Evolutionary conservation across 768 basidiomycete genomes (phyloP), one percentile per base, ranked within the genome.

Genomic region (Collybia sordida): DNA sequence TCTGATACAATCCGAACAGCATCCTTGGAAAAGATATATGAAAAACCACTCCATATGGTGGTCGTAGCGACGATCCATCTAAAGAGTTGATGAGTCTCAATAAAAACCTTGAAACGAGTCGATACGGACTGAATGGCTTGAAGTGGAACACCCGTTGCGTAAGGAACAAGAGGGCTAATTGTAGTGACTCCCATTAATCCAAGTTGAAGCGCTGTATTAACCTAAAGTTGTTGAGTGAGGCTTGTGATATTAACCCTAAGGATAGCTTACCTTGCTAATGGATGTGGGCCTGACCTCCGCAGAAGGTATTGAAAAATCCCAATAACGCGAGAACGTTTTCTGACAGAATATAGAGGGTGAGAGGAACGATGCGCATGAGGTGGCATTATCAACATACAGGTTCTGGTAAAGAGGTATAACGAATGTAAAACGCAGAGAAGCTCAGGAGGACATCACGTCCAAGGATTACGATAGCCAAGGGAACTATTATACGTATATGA

Each of bases 271-370:
- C 76, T 96, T 98, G 75, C 93, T 96, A 44, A 99, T 94, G n/a
- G 68, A 69, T 9, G 97, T 98, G 0, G 96, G 96, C 24, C 82
- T 82, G 11, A 98, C 93, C 68, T 97, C 95, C 1, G 93, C 96
- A 1, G 94, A 96, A 1, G 97, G 93, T 44, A 97, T 83, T 8
- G 90, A 90, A 54, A 97, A 92, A 64, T 98, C 91, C 91, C 95
- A 99, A 69, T 98, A 99, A 27, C 97, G 83, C 21, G 72, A 65
- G 62, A 93, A 88, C 0, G 94, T 97, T 92, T 92, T 91, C 90
- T 95, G 65, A 17, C n/a, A 4, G 18, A 3, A 3, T 23, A 9
- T 39, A 41, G 19, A 28, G 38, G 37, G 28, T 23, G 12, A 35
- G 19, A 37, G 21, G 40, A 47, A 53, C 28, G 25, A 37, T 38